Percentiles rank a stretch among this genome's conserved stretches.
These are phyloP conservation scores for Mucor saturninus DNA, from an alignment of 371 early-diverging fungal genomes.

Conservation along the genomic window DNA sequence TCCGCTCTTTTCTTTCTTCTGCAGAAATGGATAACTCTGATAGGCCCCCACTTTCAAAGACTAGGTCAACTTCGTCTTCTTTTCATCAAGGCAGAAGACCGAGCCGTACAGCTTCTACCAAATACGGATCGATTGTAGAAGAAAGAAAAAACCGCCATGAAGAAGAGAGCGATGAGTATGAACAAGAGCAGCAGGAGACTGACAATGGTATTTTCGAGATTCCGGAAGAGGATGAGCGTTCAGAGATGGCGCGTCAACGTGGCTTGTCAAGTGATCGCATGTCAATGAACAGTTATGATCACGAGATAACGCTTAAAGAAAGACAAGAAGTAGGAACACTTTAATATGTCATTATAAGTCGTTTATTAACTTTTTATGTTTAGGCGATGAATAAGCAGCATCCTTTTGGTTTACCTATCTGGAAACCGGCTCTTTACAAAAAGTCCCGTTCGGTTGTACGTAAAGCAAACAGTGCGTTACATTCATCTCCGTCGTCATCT, in stretches of 20 bases:
- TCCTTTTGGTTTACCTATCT: conserved; percentile 95
- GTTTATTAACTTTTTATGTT: neutral
- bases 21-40: neutral
- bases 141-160: conserved; percentile 13
- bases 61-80: conserved; percentile 20
- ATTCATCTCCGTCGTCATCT: conserved; percentile 74
- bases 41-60: conserved; percentile 23
- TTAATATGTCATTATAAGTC: conserved; percentile 4
- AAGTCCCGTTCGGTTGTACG: conserved; percentile 88
- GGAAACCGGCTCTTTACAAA: conserved; percentile 98
- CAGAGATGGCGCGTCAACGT: conserved; percentile 3
- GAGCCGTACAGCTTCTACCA: conserved; percentile 21
- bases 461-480: conserved; percentile 82
- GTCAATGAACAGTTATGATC: conserved; percentile 33
- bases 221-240: neutral
- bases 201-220: neutral
- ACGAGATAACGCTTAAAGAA: conserved; percentile 68
- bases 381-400: conserved; percentile 84
- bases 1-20: neutral
- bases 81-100: conserved; percentile 8
- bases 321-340: conserved; percentile 59
- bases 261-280: conserved; percentile 10
- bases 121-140: conserved; percentile 31
- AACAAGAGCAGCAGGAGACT: neutral
- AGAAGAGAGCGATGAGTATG: neutral